Conservation (phyloP, 306 rosid species). For the Ochetophila trinervis region DNA sequence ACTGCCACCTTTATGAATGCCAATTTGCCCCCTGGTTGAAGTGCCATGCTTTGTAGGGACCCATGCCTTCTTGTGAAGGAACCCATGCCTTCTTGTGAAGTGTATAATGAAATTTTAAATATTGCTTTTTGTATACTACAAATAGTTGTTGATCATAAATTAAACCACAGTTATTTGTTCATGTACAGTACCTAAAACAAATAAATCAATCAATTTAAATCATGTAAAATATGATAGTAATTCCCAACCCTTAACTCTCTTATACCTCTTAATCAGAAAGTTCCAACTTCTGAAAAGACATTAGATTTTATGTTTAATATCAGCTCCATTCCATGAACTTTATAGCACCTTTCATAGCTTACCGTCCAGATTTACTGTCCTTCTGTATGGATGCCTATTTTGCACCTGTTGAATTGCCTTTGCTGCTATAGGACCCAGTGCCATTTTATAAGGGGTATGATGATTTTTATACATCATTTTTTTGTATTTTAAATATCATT, state of each 20-base stretch:
- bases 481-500: no score
- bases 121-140: background rate
- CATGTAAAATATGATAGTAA: background rate
- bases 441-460: conserved; percentile 27
- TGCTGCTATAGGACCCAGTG: conserved; percentile 26
- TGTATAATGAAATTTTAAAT: background rate
- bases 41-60: conserved; percentile 8
- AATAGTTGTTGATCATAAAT: background rate
- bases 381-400: no score
- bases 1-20: conserved; percentile 16
- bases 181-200: background rate
- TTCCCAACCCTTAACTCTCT: background rate
- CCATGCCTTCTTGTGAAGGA: conserved; percentile 20
- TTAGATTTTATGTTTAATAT: background rate
- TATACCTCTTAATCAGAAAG: background rate
- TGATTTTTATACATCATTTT: background rate
- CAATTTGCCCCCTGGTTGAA: conserved; percentile 24
- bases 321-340: conserved; percentile 2
- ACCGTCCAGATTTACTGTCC: background rate
- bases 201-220: conserved; percentile 2
- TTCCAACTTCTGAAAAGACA: background rate
- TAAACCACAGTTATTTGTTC: background rate
- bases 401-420: conserved; percentile 26
- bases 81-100: conserved; percentile 13
- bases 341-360: background rate